Base-by-base conservation (phyloP, 139 green algal genomes). In the Chlamydomonas sp. region DNA sequence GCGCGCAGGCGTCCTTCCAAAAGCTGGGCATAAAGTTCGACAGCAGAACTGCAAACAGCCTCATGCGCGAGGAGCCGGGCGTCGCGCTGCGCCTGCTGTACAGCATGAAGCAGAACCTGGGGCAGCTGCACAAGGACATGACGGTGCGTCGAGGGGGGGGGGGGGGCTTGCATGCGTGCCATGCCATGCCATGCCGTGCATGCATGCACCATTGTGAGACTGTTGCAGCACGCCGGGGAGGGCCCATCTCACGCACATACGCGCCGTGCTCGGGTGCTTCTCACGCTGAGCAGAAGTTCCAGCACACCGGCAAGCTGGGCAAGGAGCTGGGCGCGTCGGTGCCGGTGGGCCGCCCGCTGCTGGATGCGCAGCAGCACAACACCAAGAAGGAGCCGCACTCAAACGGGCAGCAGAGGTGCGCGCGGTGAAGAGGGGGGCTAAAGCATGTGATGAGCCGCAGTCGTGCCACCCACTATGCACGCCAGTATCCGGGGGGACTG, bases 31-130 rank as follows among this genome's bases (percentile, higher is more conserved):
- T 92, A 2, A 34, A 71, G n/a, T 58, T 90, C 26, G 78, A 89
- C 71, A 73, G 74, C 0, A 60, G 71, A 0, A 79, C 69, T 24
- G 84, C 83, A 2, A 88, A 88, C 31, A 57, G 67, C 2, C 71
- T 93, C 5, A 89, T 91, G 60, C 63, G 67, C 16, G 83, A 83
- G 66, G 80, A 90, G 63, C 74, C 79, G 3, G 85, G 86, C 16
- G 73, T 85, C 5, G 84, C 84, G 10, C 48, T 76, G 20, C 69
- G 79, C 20, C 63, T 93, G 33, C 50, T 91, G 24, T 88, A 88
- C 65, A 54, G 73, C 20, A 80, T 90, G 22, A 90, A 87, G 74
- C 77, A 84, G 68, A 73, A 61, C 28, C 48, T 87, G 28, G 66
- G 60, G 16, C 73, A 73, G 37, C 60, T 86, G 37, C 65, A 73